Percentiles rank a stretch among this genome's conserved stretches.
phyloP scores from a whole-genome alignment of 2,329 filamentous ascomycete species.

The Apiospora saccharicola region DNA sequence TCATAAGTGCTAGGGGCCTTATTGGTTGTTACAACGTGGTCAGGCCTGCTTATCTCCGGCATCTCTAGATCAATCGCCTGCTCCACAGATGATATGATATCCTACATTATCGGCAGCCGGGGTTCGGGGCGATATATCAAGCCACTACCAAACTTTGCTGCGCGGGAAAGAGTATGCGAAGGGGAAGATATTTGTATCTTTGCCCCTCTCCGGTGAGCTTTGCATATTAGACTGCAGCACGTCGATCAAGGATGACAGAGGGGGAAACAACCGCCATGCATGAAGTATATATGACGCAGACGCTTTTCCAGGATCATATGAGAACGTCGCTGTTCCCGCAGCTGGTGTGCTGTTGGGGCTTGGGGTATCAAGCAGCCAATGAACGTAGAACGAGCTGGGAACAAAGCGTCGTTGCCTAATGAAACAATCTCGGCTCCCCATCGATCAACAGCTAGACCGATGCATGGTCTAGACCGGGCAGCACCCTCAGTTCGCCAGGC shows the following conservation, averaged over 20 bases:
- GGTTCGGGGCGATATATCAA: not conserved
- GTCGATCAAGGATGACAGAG: not conserved
- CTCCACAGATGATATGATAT: not conserved
- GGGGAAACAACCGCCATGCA: not conserved
- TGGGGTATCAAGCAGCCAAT: not conserved
- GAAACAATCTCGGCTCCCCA: not conserved
- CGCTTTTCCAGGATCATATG: not conserved
- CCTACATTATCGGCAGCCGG: not conserved
- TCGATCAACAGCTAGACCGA: constrained; percentile 3
- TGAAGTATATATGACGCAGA: constrained; percentile 15
- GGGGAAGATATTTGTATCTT: not conserved
- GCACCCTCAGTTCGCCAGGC: not conserved
- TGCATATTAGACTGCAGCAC: not conserved
- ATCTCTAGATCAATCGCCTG: not conserved
- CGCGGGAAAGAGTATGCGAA: constrained; percentile 14
- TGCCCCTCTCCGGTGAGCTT: not conserved
- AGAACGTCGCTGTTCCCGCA: not conserved
- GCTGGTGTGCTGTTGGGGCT: not conserved
- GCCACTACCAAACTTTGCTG: not conserved
- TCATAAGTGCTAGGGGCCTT: not conserved
- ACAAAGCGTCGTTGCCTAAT: not conserved
- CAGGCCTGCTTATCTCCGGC: constrained; percentile 9
- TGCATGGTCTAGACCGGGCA: not conserved
- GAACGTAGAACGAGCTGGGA: not conserved
- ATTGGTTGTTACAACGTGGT: constrained; percentile 8